Base-by-base conservation (phyloP, 2,329 filamentous ascomycete species). In the Aspergillus aculeatinus region DNA sequence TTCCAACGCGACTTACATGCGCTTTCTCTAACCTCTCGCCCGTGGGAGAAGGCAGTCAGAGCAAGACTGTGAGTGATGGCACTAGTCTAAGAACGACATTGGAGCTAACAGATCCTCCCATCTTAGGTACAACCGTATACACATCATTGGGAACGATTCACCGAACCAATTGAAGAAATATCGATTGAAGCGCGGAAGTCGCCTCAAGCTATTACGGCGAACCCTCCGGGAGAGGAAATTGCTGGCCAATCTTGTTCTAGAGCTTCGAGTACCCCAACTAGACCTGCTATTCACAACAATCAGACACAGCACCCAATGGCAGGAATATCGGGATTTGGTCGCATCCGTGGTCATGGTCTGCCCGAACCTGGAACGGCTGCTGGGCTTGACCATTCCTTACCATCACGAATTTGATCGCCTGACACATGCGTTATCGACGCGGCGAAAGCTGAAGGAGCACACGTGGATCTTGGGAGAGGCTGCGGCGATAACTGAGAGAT, bases 291-390 rank as follows among this genome's bases (percentile, higher is more conserved):
- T 77, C 60, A 68, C 69, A 39, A 78, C 77, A 29, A 77, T 72
- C 49, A 74, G 77, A 59, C 74, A 77, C 51, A 74, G 74, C 60
- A 62, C 68, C 25, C 70, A 79, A 60, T 77, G 76, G 67, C 76
- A 82, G 66, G 80, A 82, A 52, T 81, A 84, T 55, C 74, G 81
- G 48, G 80, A 84, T 59, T 60, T 82, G 19, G 71, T 86, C 19
- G 82, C 83, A 5, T 85, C 83, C 1, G 74, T 87, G 42, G 81
- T 87, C 33, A 84, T 85, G 80, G 79, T 80, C 2, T 87, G 83
- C 65, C 83, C 84, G 7, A 84, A 83, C 60, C 70, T 87, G 23
- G 83, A 87, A 70, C 77, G 79, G 27, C 70, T 87, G 7, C 68
- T 80, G 33, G 85, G 84, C 5, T 81, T 85, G 58, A 77, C 80